Evolutionary conservation across 176 grass and related monocot genomes (phyloP), one percentile per base, ranked within the genome.

Genomic region (Elaeis guineensis): DNA sequence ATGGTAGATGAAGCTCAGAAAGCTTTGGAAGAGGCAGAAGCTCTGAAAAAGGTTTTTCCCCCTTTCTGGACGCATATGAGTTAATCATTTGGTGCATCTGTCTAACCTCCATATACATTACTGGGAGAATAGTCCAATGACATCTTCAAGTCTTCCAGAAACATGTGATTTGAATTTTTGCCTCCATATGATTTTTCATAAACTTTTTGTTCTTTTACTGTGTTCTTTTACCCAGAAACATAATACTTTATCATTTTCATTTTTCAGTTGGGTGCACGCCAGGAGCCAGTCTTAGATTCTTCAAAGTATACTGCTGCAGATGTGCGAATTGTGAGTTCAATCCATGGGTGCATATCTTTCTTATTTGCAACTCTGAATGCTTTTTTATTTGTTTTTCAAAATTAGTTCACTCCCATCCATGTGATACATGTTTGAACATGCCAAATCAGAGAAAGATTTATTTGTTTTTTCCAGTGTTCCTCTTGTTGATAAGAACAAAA

Each of bases 1-100:
- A 63, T 73, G 70, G 63, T 73, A 56, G 70, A 73, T 55, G 70
- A 73, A 19, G 70, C 70, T 48, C 70, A 73, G 18, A 73, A 73
- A 55, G 59, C 59, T 63, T 61, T 73, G 19, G 70, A 73, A 73
- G 70, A 73, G 51, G 70, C 70, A n/a, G 70, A 73, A 55, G 70
- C 70, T 56, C 59, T 73, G 14, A 73, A 63, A 73, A 73, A 73
- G 70, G 70, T 73, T 72, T 28, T 63, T 19, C 16, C 28, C 8
- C 69, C 57, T 29, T 19, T 60, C 23, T 60, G 35, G 56, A 44
- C 25, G 25, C 16, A 25, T 2, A 56, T 21, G 6, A 52, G 15
- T 66, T 12, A 15, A 44, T 44, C 11, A 44, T 44, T 44, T 12
- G 35, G 9, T 44, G 8, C 11, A 44, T 44, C 35, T 44, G 35